Conservation (phyloP, 345 rosid genomes). For the Euphorbia pulcherrima region DNA sequence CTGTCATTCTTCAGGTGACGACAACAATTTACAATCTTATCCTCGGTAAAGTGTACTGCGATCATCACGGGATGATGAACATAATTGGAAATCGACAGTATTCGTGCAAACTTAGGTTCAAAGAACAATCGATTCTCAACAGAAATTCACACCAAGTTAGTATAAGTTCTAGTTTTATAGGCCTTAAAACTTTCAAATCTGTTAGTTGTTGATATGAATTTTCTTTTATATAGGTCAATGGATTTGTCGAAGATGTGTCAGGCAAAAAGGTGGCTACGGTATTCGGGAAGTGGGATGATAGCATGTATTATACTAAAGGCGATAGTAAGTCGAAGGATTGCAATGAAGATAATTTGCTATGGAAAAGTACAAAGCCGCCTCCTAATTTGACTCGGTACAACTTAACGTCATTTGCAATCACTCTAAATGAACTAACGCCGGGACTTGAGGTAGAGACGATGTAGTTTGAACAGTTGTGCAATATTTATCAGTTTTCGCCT, state of each 20-base stretch:
- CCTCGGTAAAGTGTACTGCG: constrained; percentile 81
- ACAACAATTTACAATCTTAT: constrained; percentile 88
- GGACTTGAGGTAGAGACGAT: constrained; percentile 75
- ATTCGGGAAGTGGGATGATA: constrained; percentile 95
- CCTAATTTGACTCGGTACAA: constrained; percentile 82
- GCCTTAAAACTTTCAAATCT: no score
- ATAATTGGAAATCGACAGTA: constrained; percentile 70
- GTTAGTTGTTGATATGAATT: not conserved
- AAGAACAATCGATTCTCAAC: constrained; percentile 84
- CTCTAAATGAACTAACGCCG: constrained; percentile 85
- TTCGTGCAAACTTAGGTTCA: constrained; percentile 91
- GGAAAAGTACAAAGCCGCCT: constrained; percentile 77
- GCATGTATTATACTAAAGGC: constrained; percentile 54
- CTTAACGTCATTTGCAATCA: constrained; percentile 87
- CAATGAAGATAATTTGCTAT: constrained; percentile 55
- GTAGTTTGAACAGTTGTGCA: constrained; percentile 25
- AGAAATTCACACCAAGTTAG: constrained; percentile 88
- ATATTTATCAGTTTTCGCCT: constrained; percentile 25
- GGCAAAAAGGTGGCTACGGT: constrained; percentile 70
- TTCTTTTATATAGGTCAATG: constrained; percentile 56
- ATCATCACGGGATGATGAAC: constrained; percentile 90
- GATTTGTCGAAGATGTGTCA: constrained; percentile 67
- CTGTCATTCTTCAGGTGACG: constrained; percentile 55
- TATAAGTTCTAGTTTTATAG: constrained; percentile 11
- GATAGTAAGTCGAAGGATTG: constrained; percentile 63